Conservation (phyloP, 1,284 basidiomycete genomes). For the Ganoderma leucocontextum region DNA sequence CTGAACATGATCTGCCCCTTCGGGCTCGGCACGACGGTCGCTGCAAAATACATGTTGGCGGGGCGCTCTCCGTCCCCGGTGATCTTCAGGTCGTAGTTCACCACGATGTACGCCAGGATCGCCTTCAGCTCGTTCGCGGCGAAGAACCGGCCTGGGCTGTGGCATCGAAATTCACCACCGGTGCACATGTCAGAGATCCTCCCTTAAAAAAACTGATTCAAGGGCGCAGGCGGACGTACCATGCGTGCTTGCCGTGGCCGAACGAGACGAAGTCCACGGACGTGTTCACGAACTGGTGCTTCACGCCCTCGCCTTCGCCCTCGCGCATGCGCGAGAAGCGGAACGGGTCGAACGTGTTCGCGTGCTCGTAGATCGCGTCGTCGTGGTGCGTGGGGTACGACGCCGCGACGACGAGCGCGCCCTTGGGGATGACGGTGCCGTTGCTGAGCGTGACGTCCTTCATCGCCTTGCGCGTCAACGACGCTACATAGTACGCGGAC, state of each 20-base stretch:
- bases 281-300: constrained; percentile 38
- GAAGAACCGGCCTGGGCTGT: constrained; percentile 55
- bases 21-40: constrained; percentile 16
- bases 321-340: constrained; percentile 28
- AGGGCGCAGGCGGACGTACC: neutral
- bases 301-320: constrained; percentile 28
- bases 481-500: constrained; percentile 41
- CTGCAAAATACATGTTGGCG: constrained; percentile 14
- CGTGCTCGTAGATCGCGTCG: constrained; percentile 24
- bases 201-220: neutral
- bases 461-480: constrained; percentile 46
- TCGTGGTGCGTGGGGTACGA: constrained; percentile 26
- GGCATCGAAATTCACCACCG: too few relatives aligned
- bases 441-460: constrained; percentile 50
- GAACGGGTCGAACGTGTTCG: constrained; percentile 20
- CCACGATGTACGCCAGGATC: constrained; percentile 52
- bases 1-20: constrained; percentile 23
- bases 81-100: constrained; percentile 57
- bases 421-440: constrained; percentile 51
- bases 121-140: constrained; percentile 55
- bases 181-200: too few relatives aligned
- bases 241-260: constrained; percentile 32
- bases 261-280: constrained; percentile 37
- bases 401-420: constrained; percentile 27
- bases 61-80: constrained; percentile 42